A percentile compares a stretch with the other conserved stretches of the same genome.
Evolutionary conservation across 345 rosid genomes (phyloP).

Genomic region (Erodium maritimum): DNA sequence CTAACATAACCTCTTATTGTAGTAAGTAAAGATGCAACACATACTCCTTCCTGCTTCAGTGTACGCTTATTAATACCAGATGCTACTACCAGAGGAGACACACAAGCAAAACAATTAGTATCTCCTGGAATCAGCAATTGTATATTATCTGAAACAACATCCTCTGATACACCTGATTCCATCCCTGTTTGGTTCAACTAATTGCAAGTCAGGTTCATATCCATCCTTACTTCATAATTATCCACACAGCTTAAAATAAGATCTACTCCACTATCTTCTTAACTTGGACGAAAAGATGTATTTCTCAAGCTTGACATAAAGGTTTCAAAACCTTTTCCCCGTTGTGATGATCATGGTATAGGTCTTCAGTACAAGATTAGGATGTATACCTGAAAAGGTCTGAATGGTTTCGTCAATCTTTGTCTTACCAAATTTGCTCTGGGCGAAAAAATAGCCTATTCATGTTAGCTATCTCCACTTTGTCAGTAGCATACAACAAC

Average conservation of each 20-base stretch:
- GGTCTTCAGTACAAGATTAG: slow-evolving; percentile 88
- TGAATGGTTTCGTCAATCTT: slow-evolving; percentile 99
- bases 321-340: slow-evolving; percentile 84
- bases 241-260: slow-evolving; percentile 97
- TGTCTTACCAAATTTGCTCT: slow-evolving; percentile 96
- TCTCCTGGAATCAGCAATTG: slow-evolving; percentile 89
- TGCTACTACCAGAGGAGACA: slow-evolving; percentile 95
- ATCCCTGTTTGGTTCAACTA: slow-evolving; percentile 87
- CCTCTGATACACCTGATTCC: slow-evolving; percentile 99
- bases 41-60: slow-evolving; percentile 88
- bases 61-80: slow-evolving; percentile 95
- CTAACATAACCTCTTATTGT: slow-evolving; percentile 57
- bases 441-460: slow-evolving; percentile 92
- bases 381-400: slow-evolving; percentile 85
- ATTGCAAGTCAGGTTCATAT: slow-evolving; percentile 95
- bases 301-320: slow-evolving; percentile 64
- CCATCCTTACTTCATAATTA: slow-evolving; percentile 94
- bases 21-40: slow-evolving; percentile 91
- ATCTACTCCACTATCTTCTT: slow-evolving; percentile 80
- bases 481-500: slow-evolving; percentile 89
- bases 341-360: slow-evolving; percentile 88
- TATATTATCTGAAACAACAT: slow-evolving; percentile 95
- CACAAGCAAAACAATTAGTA: slow-evolving; percentile 97
- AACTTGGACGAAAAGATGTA: slow-evolving; percentile 46
- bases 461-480: slow-evolving; percentile 96